phyloP scores from a whole-genome alignment of 1,139 yeast genomes.

The Yamadazyma songkhlaensis region DNA sequence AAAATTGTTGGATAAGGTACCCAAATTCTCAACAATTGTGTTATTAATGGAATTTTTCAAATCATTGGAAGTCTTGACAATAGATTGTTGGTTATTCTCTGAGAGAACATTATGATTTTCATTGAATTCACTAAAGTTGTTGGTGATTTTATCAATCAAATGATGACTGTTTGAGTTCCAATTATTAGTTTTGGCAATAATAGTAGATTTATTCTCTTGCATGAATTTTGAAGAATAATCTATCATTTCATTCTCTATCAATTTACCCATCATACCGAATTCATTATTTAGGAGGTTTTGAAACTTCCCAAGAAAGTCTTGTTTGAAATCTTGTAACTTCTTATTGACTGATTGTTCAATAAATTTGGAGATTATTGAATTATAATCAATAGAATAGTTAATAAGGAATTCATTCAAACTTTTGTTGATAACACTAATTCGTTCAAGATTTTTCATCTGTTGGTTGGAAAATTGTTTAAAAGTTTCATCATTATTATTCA shows the following conservation, averaged over 20 bases:
- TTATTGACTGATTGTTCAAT: conserved; percentile 8
- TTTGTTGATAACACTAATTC: conserved; percentile 14
- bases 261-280: conserved; percentile 8
- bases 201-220: conserved; percentile 9
- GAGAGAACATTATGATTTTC: conserved; percentile 5
- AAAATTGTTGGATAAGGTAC: conserved; percentile 4
- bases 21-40: conserved; percentile 8
- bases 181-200: conserved; percentile 11
- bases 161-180: conserved; percentile 11
- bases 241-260: conserved; percentile 13
- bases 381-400: conserved; percentile 13
- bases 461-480: conserved; percentile 11
- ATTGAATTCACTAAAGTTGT: conserved; percentile 6
- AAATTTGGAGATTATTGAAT: conserved; percentile 9
- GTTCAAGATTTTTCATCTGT: conserved; percentile 8
- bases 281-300: conserved; percentile 8
- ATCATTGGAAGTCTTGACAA: conserved; percentile 9
- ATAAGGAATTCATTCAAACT: conserved; percentile 16
- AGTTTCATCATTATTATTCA: conserved; percentile 12
- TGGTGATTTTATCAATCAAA: conserved; percentile 5
- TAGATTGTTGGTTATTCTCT: conserved; percentile 6
- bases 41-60: conserved; percentile 8
- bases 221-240: conserved; percentile 11
- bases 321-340: conserved; percentile 9
- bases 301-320: conserved; percentile 8